Percentiles rank a stretch among this genome's conserved stretches.
Evolutionary conservation across 805 yeast genomes (phyloP).

Genomic region (Zygoascus bituminiphila): DNA sequence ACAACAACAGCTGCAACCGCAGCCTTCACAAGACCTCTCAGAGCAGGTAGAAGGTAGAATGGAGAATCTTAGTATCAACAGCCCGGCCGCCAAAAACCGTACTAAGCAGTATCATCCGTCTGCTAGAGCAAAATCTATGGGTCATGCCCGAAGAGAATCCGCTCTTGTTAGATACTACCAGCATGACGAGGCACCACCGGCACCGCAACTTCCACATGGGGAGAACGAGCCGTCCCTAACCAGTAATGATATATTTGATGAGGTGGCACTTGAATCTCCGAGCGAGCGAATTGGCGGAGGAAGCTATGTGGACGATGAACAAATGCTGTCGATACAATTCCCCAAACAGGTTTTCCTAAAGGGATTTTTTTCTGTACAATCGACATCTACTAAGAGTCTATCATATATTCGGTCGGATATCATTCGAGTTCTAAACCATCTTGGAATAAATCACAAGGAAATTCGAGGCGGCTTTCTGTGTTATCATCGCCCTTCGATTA

Average conservation of each 20-base stretch:
- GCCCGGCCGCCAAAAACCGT: background rate
- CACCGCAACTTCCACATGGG: background rate
- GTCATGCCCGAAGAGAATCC: conserved; percentile 38
- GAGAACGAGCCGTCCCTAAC: background rate
- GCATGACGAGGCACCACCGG: background rate
- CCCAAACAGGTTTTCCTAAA: conserved; percentile 85
- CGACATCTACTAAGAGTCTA: conserved; percentile 86
- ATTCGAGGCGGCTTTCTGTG: conserved; percentile 93
- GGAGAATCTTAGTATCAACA: background rate
- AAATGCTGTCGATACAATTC: conserved; percentile 88
- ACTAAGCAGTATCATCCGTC: conserved; percentile 54
- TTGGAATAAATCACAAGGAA: conserved; percentile 77
- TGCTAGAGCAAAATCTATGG: conserved; percentile 81
- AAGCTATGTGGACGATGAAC: background rate
- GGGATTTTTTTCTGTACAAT: conserved; percentile 91
- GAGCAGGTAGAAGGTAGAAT: background rate
- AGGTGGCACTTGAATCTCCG: conserved; percentile 14
- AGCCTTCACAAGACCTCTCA: background rate
- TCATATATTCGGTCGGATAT: conserved; percentile 82
- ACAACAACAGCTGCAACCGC: background rate
- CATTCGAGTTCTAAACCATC: conserved; percentile 61
- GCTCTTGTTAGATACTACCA: background rate
- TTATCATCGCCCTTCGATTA: conserved; percentile 42
- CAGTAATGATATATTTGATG: conserved; percentile 19
- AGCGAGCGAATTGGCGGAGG: conserved; percentile 4